phyloP scores from a whole-genome alignment of 2,329 filamentous ascomycete genomes.

The Blastomyces gilchristii region DNA sequence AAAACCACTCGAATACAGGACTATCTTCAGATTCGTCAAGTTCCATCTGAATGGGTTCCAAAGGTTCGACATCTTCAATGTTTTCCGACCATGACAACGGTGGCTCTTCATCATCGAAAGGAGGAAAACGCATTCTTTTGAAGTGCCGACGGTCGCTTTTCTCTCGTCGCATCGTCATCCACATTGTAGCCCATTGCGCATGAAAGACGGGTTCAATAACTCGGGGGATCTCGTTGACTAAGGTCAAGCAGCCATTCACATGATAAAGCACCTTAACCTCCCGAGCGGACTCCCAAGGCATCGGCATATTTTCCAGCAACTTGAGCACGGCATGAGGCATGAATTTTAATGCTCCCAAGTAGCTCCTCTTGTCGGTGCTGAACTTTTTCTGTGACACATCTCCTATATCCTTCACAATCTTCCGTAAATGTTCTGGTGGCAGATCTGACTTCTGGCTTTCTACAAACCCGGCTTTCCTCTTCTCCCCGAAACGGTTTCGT shows the following conservation, averaged over 20 bases:
- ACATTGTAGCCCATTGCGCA: constrained; percentile 99
- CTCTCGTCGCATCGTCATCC: constrained; percentile 94
- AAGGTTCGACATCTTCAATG: constrained; percentile 92
- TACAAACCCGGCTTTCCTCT: constrained; percentile 89
- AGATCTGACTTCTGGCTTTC: constrained; percentile 98
- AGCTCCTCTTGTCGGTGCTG: constrained; percentile 95
- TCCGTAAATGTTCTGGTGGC: constrained; percentile 94
- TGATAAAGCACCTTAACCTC: constrained; percentile 98
- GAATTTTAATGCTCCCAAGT: constrained; percentile 93
- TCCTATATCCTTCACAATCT: constrained; percentile 96
- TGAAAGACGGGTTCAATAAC: constrained; percentile 98
- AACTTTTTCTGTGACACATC: constrained; percentile 99
- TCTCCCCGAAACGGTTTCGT: constrained; percentile 89
- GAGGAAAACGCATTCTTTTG: constrained; percentile 97
- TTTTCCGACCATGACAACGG: constrained; percentile 98
- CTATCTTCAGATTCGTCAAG: constrained; percentile 87
- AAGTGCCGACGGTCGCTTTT: constrained; percentile 94
- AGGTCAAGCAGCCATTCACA: constrained; percentile 90
- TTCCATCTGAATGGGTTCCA: constrained; percentile 98
- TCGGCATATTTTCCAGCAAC: constrained; percentile 97
- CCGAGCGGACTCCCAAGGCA: constrained; percentile 95
- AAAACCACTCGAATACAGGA: constrained; percentile 93
- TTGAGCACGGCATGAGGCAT: constrained; percentile 99
- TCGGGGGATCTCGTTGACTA: constrained; percentile 92
- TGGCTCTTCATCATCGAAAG: constrained; percentile 96